A percentile compares a stretch with the other conserved stretches of the same genome.
These are phyloP conservation scores for Phytophthora parvispora DNA, from an alignment of 352 stramenopile genomes.

Conservation along the genomic window DNA sequence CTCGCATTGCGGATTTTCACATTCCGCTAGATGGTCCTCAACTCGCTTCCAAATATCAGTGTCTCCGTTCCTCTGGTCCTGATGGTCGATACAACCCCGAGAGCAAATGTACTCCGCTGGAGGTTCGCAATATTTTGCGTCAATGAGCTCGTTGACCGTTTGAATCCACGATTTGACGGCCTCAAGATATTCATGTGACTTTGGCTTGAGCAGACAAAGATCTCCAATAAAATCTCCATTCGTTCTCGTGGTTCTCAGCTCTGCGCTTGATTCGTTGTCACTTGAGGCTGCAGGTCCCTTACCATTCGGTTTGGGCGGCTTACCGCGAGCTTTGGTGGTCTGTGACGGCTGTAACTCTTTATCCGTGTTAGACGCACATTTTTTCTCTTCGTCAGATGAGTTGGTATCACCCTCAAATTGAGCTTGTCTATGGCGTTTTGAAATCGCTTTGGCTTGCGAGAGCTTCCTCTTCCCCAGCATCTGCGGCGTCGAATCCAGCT, in stretches of 20 bases:
- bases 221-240: neutral
- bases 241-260: neutral
- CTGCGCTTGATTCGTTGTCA: neutral
- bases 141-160: neutral
- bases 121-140: constrained; percentile 2
- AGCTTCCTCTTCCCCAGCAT: constrained; percentile 3
- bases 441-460: neutral
- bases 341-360: neutral
- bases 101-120: constrained; percentile 8
- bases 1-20: constrained; percentile 5
- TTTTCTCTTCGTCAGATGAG: neutral
- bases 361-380: neutral
- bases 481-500: neutral
- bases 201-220: constrained; percentile 12
- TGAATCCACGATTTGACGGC: constrained; percentile 5
- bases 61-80: neutral
- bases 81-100: neutral
- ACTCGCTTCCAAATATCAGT: constrained; percentile 2
- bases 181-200: constrained; percentile 6
- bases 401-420: neutral
- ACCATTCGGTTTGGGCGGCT: neutral
- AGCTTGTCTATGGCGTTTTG: neutral
- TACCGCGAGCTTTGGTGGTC: neutral
- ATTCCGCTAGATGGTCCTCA: constrained; percentile 2
- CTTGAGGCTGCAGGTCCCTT: neutral